A percentile compares a stretch with the other conserved stretches of the same genome.
These are phyloP conservation scores for Aspergillus sp. DNA, from an alignment of 2,329 filamentous ascomycete species.

Conservation along the genomic window DNA sequence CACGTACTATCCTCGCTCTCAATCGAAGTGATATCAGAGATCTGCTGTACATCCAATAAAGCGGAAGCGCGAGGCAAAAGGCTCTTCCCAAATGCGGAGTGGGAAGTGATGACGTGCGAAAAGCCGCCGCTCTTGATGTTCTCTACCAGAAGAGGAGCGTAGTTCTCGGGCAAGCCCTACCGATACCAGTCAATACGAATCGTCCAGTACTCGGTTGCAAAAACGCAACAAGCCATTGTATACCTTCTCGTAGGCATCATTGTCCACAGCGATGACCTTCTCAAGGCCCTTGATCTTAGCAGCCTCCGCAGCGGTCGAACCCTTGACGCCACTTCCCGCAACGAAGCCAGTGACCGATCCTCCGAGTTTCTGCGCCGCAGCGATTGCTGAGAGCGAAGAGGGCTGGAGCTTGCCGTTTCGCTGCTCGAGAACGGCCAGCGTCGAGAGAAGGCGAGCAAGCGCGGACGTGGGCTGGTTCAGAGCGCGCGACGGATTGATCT, in stretches of 20 bases:
- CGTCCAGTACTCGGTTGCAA: too few species aligned
- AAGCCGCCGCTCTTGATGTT: constrained; percentile 95
- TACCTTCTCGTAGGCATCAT: constrained; percentile 84
- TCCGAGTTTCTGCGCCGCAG: constrained; percentile 77
- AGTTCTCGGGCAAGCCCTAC: constrained; percentile 86
- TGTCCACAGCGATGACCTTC: constrained; percentile 84
- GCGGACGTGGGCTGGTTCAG: constrained; percentile 44
- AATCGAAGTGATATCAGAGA: constrained; percentile 82
- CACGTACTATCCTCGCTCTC: constrained; percentile 71
- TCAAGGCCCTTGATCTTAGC: constrained; percentile 84
- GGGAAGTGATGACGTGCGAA: constrained; percentile 80
- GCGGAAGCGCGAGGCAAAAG: constrained; percentile 85
- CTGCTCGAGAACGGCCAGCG: constrained; percentile 86
- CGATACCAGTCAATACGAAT: constrained; percentile 3
- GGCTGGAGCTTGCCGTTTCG: constrained; percentile 76
- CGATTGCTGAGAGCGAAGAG: constrained; percentile 74
- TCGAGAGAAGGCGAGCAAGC: constrained; percentile 65
- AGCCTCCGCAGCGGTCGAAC: constrained; percentile 64
- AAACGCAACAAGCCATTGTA: too few species aligned
- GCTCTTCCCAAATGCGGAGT: constrained; percentile 96
- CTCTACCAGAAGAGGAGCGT: constrained; percentile 81
- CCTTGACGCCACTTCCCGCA: constrained; percentile 68
- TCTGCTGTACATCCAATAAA: constrained; percentile 80
- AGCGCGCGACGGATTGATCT: constrained; percentile 33
- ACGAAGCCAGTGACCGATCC: constrained; percentile 79